These are phyloP conservation scores for Ulmus americana DNA, from an alignment of 331 rosid genomes.

Conservation along the genomic window DNA sequence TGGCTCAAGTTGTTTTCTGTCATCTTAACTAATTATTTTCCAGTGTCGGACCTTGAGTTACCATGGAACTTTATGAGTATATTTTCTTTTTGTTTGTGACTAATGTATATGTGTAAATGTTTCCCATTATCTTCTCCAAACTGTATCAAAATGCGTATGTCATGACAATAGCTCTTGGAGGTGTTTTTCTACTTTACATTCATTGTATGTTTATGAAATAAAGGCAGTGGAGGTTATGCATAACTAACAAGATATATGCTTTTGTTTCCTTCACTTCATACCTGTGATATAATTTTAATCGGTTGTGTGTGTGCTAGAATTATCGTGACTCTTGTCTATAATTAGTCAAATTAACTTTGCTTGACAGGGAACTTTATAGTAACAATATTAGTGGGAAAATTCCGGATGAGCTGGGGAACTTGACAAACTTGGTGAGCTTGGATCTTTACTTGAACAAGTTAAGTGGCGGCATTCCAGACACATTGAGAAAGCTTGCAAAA, in stretches of 20 bases:
- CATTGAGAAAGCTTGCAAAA: slow-evolving; percentile 58
- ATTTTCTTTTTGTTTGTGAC: neutral
- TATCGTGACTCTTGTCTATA: neutral
- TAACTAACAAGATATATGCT: neutral
- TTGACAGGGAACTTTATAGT: slow-evolving; percentile 84
- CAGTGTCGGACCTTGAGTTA: neutral
- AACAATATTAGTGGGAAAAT: slow-evolving; percentile 63
- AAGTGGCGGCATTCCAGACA: slow-evolving; percentile 49
- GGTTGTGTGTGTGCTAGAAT: neutral
- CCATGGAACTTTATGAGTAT: neutral
- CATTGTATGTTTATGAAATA: neutral
- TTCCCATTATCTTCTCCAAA: neutral
- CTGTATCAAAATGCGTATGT: neutral
- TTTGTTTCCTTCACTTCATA: neutral
- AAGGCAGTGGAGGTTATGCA: neutral
- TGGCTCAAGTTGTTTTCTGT: neutral
- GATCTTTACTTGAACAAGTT: slow-evolving; percentile 79
- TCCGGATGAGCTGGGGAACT: slow-evolving; percentile 75
- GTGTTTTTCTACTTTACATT: neutral
- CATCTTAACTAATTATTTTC: neutral
- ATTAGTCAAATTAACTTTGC: neutral
- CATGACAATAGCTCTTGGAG: too few relatives aligned
- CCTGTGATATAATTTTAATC: neutral
- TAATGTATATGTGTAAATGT: neutral
- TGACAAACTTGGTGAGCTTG: slow-evolving; percentile 88